Evolutionary conservation across 176 grass and related monocot species (phyloP), one percentile per base, ranked within the genome.

Genomic region (Echinochloa phyllopogon): DNA sequence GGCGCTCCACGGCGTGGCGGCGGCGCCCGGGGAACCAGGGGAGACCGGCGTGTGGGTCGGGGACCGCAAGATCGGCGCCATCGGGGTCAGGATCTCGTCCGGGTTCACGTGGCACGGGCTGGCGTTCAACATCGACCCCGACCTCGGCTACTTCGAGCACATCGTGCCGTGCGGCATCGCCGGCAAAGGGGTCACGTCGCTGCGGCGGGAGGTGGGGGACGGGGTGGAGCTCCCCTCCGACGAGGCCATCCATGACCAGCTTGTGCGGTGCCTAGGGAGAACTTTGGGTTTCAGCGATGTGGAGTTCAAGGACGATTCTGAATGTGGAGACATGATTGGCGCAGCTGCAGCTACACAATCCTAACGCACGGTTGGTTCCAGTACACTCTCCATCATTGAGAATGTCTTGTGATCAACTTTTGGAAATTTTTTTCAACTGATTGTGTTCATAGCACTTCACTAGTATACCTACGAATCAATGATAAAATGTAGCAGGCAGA

Each of bases 81-180:
- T 99, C 81, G 96, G 96, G 84, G 91, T 99, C 77, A 93, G 93
- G 72, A 96, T 99, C 86, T 96, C 93, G 10, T 92, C 87, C 36
- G 84, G 91, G 33, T 81, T 92, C 41, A 99, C 96, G 25, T 94
- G 79, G 60, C 96, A 99, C 83, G 93, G 96, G 15, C 52, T 99
- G 12, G 91, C 93, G 0, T 96, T 99, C 69, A 96, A 94, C 56
- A 92, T 99, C 8, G 86, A 99, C 84, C 89, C 90, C 13, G 89
- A 96, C 57, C 66, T 96, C 81, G 83, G 74, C 0, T 98, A 66
- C 78, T 98, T 94, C 67, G 73, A 94, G 25, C 86, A 94, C 75
- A 94, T 94, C 47, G 91, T 99, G 50, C 93, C 93, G 4, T 99
- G 96, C 84, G 93, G 96, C 45, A 87, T 96, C 72, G 80, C 86